Evolutionary conservation across 2,329 filamentous ascomycete genomes (phyloP).

Genomic region (Nemania sp.): DNA sequence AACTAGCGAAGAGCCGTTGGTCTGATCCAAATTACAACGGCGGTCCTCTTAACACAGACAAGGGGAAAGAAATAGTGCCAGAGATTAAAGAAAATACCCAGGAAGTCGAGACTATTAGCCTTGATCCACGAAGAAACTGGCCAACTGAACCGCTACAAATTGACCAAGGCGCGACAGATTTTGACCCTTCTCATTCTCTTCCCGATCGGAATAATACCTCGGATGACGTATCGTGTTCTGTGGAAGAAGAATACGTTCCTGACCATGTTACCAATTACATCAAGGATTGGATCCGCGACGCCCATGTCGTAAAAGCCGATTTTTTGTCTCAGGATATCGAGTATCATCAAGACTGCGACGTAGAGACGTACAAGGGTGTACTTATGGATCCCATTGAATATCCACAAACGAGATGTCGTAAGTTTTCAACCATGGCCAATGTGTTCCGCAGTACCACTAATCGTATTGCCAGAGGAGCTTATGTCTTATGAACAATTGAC

Average conservation of each 20-base stretch:
- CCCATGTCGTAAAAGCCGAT: constrained; percentile 23
- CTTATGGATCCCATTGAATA: constrained; percentile 41
- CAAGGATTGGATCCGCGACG: constrained; percentile 23
- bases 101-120: background rate
- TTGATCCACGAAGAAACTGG: constrained; percentile 6
- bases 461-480: background rate
- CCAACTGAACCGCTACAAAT: background rate
- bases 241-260: background rate
- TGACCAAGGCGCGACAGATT: background rate
- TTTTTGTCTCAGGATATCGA: constrained; percentile 40
- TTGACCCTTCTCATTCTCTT: background rate
- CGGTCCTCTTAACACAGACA: too few species aligned
- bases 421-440: too few species aligned
- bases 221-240: background rate
- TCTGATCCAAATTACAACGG: too few species aligned
- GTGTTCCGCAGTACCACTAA: background rate
- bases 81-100: background rate
- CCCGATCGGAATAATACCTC: background rate
- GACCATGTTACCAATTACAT: constrained; percentile 18
- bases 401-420: constrained; percentile 36
- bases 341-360: constrained; percentile 40
- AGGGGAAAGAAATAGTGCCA: too few species aligned
- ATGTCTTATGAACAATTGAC: constrained; percentile 5
- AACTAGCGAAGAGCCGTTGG: too few species aligned
- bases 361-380: constrained; percentile 44